Percentiles rank a stretch among this genome's conserved stretches.
phyloP scores from a whole-genome alignment of 169 alveolate species.

The Plasmodium vivax region DNA sequence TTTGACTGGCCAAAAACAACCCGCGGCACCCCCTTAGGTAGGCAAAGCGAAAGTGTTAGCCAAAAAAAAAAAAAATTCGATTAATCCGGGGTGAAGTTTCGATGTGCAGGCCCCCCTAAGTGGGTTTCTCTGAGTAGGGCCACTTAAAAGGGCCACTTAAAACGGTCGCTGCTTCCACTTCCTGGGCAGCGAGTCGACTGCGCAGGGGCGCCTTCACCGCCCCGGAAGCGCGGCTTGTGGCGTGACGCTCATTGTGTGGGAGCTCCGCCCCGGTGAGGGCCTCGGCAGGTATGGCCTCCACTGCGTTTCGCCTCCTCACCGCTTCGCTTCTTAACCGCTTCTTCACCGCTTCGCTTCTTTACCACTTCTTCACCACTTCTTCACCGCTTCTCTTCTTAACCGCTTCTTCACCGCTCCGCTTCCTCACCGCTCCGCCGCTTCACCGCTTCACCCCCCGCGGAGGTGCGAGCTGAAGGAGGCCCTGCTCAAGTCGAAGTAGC shows the following conservation, averaged over 20 bases:
- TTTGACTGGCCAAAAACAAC: not conserved
- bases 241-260: not conserved
- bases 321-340: not conserved
- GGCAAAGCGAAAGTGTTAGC: not conserved
- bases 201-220: not conserved
- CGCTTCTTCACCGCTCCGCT: no score
- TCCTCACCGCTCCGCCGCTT: not conserved
- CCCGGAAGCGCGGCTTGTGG: not conserved
- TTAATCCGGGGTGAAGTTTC: not conserved
- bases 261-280: not conserved
- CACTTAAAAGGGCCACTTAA: not conserved
- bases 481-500: constrained; percentile 5
- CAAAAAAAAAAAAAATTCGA: not conserved
- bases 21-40: not conserved
- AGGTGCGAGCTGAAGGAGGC: not conserved
- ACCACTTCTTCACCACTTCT: no score
- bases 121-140: not conserved
- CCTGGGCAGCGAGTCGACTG: not conserved
- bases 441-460: not conserved
- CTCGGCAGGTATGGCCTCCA: not conserved
- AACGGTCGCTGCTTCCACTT: not conserved
- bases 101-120: not conserved
- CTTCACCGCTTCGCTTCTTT: not conserved
- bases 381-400: no score
- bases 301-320: no score